Evolutionary conservation across 1,284 basidiomycete genomes (phyloP).

Genomic region (Moesziomyces antarcticus): DNA sequence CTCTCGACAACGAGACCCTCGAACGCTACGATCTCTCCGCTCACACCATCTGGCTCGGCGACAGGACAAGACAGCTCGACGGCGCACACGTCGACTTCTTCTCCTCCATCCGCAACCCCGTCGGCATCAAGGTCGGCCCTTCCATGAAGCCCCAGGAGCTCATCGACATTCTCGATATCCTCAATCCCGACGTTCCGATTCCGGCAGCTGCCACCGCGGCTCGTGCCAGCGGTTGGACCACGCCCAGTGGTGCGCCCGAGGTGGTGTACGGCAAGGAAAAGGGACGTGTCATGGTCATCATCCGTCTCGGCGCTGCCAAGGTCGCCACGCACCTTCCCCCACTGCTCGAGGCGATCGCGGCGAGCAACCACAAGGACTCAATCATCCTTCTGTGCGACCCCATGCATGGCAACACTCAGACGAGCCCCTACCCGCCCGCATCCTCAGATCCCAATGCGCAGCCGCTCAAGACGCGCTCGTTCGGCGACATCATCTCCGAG

Average conservation of each 20-base stretch:
- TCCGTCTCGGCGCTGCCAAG: constrained; percentile 89
- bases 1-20: constrained; percentile 26
- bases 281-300: constrained; percentile 89
- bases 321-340: constrained; percentile 75
- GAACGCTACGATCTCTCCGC: constrained; percentile 83
- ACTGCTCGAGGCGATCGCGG: constrained; percentile 86
- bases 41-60: constrained; percentile 97
- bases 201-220: constrained; percentile 10
- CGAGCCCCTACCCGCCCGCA: constrained; percentile 54
- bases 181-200: constrained; percentile 76
- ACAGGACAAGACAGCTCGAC: constrained; percentile 90
- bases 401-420: constrained; percentile 84
- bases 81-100: constrained; percentile 87
- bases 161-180: constrained; percentile 79
- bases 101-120: constrained; percentile 91
- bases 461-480: constrained; percentile 77
- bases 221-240: constrained; percentile 22
- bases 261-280: constrained; percentile 71
- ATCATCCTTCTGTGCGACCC: constrained; percentile 96
- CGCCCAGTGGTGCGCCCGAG: constrained; percentile 15
- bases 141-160: constrained; percentile 84
- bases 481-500: constrained; percentile 89
- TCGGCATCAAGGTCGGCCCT: constrained; percentile 96
- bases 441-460: constrained; percentile 52
- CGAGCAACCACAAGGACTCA: constrained; percentile 76